phyloP scores from a whole-genome alignment of 805 yeast species.

The Wickerhamomyces ciferrii region DNA sequence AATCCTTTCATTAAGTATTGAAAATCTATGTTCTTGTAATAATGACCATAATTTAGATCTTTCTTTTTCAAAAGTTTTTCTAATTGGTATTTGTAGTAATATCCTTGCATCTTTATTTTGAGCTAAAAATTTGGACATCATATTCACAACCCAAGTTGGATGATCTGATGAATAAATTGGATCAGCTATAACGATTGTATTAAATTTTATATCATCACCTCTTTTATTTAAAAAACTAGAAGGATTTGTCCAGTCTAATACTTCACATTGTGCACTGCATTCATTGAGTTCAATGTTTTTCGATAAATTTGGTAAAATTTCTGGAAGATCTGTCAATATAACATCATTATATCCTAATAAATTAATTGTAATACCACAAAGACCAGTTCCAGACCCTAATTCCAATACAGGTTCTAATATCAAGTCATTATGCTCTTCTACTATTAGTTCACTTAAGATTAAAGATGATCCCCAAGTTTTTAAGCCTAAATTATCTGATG shows the following conservation, averaged over 20 bases:
- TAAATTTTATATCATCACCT: slow-evolving; percentile 31
- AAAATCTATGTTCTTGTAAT: slow-evolving; percentile 29
- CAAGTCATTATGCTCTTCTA: slow-evolving; percentile 28
- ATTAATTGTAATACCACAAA: slow-evolving; percentile 71
- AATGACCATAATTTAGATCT: slow-evolving; percentile 56
- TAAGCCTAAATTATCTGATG: slow-evolving; percentile 82
- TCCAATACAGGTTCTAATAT: slow-evolving; percentile 43
- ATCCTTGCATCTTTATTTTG: slow-evolving; percentile 35
- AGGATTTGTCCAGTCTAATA: slow-evolving; percentile 79
- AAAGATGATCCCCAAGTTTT: slow-evolving; percentile 96
- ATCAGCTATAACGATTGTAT: slow-evolving; percentile 72
- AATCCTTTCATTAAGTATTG: slow-evolving; percentile 25
- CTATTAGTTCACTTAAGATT: slow-evolving; percentile 50
- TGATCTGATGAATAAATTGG: slow-evolving; percentile 84
- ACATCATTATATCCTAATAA: slow-evolving; percentile 35
- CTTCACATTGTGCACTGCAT: slow-evolving; percentile 34
- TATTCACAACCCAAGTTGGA: slow-evolving; percentile 64
- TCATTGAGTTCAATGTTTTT: slow-evolving; percentile 55
- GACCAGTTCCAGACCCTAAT: slow-evolving; percentile 94
- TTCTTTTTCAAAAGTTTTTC: slow-evolving; percentile 62
- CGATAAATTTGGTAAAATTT: slow-evolving; percentile 63
- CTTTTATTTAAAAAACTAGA: slow-evolving; percentile 26
- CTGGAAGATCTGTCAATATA: slow-evolving; percentile 71
- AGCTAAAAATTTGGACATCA: slow-evolving; percentile 45
- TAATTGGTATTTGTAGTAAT: slow-evolving; percentile 69